A percentile compares a stretch with the other conserved stretches of the same genome.
phyloP scores from a whole-genome alignment of 2,329 filamentous ascomycete genomes.

The Pezicula neosporulosa region DNA sequence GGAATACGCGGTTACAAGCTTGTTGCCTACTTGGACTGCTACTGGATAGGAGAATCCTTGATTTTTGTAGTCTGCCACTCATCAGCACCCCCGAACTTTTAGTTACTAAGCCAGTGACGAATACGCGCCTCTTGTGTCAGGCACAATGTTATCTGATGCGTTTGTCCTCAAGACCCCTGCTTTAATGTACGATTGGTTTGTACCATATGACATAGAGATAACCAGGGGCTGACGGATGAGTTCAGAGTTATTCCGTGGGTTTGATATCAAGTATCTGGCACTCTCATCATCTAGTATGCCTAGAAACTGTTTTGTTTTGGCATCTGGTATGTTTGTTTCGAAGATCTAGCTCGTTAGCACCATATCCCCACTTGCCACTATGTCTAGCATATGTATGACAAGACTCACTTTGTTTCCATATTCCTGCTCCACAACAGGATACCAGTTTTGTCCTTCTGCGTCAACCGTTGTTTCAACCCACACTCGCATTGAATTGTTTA shows the following conservation, averaged over 20 bases:
- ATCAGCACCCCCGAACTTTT: not conserved
- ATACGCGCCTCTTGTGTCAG: slow-evolving; percentile 15
- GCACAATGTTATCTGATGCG: slow-evolving; percentile 16
- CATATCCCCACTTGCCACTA: not conserved
- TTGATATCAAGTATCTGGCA: not conserved
- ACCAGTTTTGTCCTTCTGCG: slow-evolving; percentile 15
- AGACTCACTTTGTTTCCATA: slow-evolving; percentile 16
- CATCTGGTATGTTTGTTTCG: not conserved
- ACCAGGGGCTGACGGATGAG: not conserved
- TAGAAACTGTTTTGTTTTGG: not conserved
- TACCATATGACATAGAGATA: not conserved
- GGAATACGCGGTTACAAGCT: slow-evolving; percentile 19
- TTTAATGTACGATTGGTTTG: not conserved
- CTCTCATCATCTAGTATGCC: not conserved
- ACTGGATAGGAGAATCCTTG: slow-evolving; percentile 22
- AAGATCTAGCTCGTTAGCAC: not conserved
- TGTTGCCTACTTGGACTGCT: slow-evolving; percentile 17
- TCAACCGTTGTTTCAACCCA: slow-evolving; percentile 22
- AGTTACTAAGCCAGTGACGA: not conserved
- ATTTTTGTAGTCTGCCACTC: slow-evolving; percentile 14
- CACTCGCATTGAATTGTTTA: slow-evolving; percentile 16
- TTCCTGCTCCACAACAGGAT: slow-evolving; percentile 12
- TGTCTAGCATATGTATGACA: not conserved
- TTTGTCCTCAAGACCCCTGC: slow-evolving; percentile 19
- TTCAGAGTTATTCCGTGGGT: not conserved